Conservation (phyloP, 2,329 filamentous ascomycete genomes). For the Plenodomus lindquistii region DNA sequence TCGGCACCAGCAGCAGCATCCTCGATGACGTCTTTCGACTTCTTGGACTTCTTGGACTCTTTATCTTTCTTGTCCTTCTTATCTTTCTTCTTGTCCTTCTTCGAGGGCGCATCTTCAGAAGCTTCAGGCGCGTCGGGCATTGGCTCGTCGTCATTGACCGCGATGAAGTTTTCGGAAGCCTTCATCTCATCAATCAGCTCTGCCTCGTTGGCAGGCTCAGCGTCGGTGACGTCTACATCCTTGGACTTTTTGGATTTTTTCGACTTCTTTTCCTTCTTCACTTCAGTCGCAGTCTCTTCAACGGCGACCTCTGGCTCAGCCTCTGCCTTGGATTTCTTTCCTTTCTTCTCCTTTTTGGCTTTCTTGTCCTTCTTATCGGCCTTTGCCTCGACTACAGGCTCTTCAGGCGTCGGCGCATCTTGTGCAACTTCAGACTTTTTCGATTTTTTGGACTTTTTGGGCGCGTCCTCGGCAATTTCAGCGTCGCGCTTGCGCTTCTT, state of each 20-base stretch:
- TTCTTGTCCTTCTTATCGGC: constrained; percentile 23
- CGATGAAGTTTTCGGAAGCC: constrained; percentile 17
- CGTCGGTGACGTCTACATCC: constrained; percentile 10
- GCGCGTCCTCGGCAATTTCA: constrained; percentile 26
- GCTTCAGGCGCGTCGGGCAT: constrained; percentile 22
- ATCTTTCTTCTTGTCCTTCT: constrained; percentile 26
- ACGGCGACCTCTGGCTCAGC: constrained; percentile 3
- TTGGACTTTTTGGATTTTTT: constrained; percentile 32
- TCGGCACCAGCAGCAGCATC: constrained; percentile 6
- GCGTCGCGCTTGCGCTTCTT: constrained; percentile 42
- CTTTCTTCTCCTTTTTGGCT: constrained; percentile 23
- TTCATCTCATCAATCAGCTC: constrained; percentile 18
- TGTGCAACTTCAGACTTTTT: constrained; percentile 25
- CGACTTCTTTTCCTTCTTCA: constrained; percentile 18
- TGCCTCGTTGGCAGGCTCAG: constrained; percentile 12
- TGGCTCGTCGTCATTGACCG: constrained; percentile 19
- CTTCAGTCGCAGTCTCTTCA: constrained; percentile 10
- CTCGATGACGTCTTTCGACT: constrained; percentile 16
- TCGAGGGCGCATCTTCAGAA: constrained; percentile 11
- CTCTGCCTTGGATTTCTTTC: constrained; percentile 22
- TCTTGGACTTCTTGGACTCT: constrained; percentile 27
- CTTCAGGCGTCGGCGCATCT: constrained; percentile 17
- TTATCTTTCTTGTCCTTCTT: constrained; percentile 26
- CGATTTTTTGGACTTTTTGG: constrained; percentile 39
- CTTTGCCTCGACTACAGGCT: constrained; percentile 16